Evolutionary conservation across 2,329 filamentous ascomycete genomes (phyloP), one percentile per base, ranked within the genome.

Genomic region (Exophiala xenobiotica): DNA sequence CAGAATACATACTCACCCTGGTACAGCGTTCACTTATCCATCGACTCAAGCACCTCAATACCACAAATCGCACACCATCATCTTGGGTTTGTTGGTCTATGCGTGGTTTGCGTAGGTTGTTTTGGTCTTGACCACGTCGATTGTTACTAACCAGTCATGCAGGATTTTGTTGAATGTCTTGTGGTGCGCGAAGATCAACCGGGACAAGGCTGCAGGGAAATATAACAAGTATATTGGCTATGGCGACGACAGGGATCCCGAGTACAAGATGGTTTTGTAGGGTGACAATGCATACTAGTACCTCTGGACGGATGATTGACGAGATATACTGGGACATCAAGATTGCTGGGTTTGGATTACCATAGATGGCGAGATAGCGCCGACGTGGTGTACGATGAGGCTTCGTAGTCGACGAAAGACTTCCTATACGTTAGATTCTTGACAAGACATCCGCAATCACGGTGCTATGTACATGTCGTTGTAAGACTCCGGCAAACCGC

Each of bases 71-170:
- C 84, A 87, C 63, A 82, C 77, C 0, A 74, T 85, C 8, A 74
- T 86, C 22, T 61, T 87, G 20, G 75, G 80, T 0, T 61, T 87
- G 18, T 61, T 87, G 37, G 79, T 80, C 31, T 80, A 75, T 60
- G 78, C 80, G 3, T 87, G 83, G 83, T 74, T 83, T 40, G 69
- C 83, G 81, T 85, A 68, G 74, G 81, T 77, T 6, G 9, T n/a
- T 8, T 40, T 14, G 19, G 5, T 27, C 6, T 7, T 12, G 31
- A n/a, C 24, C 18, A 14, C 6, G 4, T 6, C 39, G 23, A 40
- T 44, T 22, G 59, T 64, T 58, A 64, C 58, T 49, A 48, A 46
- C 20, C 31, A 18, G 2, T 18, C 31, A 11, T 33, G 26, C 16
- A 85, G 81, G 50, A 75, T 86, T 16, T 65, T 83, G 0, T 65